phyloP scores from a whole-genome alignment of 2,329 filamentous ascomycete species.

The Clarireedia paspali region DNA sequence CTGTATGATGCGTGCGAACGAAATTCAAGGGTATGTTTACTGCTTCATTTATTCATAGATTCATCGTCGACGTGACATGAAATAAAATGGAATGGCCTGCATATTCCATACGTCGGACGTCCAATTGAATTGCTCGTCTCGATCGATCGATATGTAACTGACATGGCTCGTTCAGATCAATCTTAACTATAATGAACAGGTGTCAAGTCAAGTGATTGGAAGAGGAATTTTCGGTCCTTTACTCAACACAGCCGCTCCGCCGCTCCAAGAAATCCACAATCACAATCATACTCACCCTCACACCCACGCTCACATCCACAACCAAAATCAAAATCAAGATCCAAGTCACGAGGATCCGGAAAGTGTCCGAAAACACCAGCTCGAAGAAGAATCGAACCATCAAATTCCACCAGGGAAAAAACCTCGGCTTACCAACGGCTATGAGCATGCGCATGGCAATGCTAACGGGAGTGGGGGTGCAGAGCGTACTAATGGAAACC shows the following conservation, averaged over 20 bases:
- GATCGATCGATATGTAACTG: background rate
- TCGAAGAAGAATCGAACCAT: conserved; percentile 26
- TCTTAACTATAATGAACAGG: background rate
- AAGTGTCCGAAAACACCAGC: conserved; percentile 27
- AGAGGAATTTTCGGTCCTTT: conserved; percentile 27
- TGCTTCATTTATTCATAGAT: no score
- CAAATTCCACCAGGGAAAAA: conserved; percentile 47
- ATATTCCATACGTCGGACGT: no score
- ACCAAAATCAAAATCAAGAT: background rate
- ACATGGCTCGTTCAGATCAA: background rate
- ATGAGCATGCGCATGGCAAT: conserved; percentile 39
- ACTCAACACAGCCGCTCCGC: conserved; percentile 15
- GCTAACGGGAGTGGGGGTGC: background rate
- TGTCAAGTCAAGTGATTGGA: background rate
- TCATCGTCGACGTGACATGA: no score
- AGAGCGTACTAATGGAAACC: conserved; percentile 10
- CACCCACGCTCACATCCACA: background rate
- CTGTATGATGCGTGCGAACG: conserved; percentile 53
- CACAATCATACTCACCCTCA: background rate
- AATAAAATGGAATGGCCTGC: no score
- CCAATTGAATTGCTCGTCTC: background rate
- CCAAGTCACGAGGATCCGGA: conserved; percentile 24
- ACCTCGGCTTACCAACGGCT: conserved; percentile 53
- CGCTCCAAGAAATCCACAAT: background rate
- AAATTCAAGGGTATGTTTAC: conserved; percentile 30